Percentiles rank a stretch among this genome's conserved stretches.
These are phyloP conservation scores for Pseudocercospora ulei DNA, from an alignment of 2,329 filamentous ascomycete species.

Conservation along the genomic window DNA sequence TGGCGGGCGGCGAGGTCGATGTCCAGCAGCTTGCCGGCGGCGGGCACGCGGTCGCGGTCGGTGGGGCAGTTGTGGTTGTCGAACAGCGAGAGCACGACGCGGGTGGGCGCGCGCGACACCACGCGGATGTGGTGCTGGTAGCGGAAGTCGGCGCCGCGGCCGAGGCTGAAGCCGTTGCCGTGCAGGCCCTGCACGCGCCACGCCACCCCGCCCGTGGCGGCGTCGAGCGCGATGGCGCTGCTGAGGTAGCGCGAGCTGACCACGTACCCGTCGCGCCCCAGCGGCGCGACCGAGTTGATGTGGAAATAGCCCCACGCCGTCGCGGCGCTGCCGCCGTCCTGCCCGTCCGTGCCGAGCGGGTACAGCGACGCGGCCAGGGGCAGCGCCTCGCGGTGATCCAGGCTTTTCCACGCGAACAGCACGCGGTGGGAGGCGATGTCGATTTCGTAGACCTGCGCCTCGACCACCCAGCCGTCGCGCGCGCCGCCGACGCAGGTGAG, in stretches of 20 bases:
- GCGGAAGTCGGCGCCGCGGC: conserved; percentile 17
- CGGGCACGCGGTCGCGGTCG: conserved; percentile 18
- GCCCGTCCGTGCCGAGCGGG: conserved; percentile 20
- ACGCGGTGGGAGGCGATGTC: conserved; percentile 34
- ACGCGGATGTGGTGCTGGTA: conserved; percentile 24
- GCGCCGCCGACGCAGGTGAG: conserved; percentile 28
- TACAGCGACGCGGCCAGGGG: conserved; percentile 31
- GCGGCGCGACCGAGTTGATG: conserved; percentile 20
- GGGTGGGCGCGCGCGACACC: conserved; percentile 1
- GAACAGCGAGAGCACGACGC: conserved; percentile 12
- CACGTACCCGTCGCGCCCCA: conserved; percentile 19
- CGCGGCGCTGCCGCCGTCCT: conserved; percentile 15
- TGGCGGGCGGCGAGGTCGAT: conserved; percentile 14
- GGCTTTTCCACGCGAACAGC: conserved; percentile 35
- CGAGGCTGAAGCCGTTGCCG: conserved; percentile 15
- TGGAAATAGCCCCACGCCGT: conserved; percentile 25
- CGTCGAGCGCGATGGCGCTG: conserved; percentile 18
- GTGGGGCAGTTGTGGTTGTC: conserved; percentile 24
- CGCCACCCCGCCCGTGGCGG: conserved; percentile 15
- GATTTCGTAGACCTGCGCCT: conserved; percentile 27
- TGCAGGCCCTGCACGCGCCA: conserved; percentile 20
- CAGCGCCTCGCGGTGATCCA: conserved; percentile 33
- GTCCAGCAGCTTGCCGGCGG: conserved; percentile 20
- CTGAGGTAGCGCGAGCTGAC: conserved; percentile 21
- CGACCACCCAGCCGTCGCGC: conserved; percentile 31